Evolutionary conservation across 495 filamentous ascomycete species (phyloP).

Genomic region (Podospora sp.): DNA sequence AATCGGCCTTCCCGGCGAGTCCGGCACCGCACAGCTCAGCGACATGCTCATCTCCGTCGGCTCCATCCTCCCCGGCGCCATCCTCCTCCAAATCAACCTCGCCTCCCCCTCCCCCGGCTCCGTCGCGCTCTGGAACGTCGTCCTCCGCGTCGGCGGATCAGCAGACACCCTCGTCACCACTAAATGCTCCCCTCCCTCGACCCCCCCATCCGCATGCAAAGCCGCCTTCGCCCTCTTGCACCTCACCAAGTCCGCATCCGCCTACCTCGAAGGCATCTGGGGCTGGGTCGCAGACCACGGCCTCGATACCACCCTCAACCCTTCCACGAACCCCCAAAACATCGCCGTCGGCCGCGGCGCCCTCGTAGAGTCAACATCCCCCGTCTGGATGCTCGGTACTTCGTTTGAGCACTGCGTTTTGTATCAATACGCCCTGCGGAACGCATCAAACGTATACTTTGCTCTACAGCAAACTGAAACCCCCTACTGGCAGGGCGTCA

Average conservation of each 20-base stretch:
- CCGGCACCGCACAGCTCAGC: constrained; percentile 58
- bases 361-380: constrained; percentile 48
- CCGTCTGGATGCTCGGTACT: constrained; percentile 65
- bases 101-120: constrained; percentile 27
- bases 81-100: constrained; percentile 87
- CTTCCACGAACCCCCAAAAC: constrained; percentile 33
- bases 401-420: constrained; percentile 70
- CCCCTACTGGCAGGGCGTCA: constrained; percentile 67
- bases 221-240: constrained; percentile 81
- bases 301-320: constrained; percentile 34
- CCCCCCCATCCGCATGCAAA: constrained; percentile 53
- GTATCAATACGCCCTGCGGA: constrained; percentile 71
- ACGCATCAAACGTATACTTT: constrained; percentile 65
- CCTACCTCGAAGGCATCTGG: constrained; percentile 90
- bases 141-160: constrained; percentile 83
- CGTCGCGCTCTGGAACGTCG: constrained; percentile 55
- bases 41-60: constrained; percentile 52
- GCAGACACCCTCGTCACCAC: constrained; percentile 66
- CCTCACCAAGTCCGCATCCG: constrained; percentile 66
- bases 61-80: constrained; percentile 47
- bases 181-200: constrained; percentile 48
- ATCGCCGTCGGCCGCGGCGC: constrained; percentile 56
- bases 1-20: constrained; percentile 67
- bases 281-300: constrained; percentile 77
- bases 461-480: constrained; percentile 71